Conservation (phyloP, 2,329 filamentous ascomycete genomes). For the Gaeumannomyces sp. region DNA sequence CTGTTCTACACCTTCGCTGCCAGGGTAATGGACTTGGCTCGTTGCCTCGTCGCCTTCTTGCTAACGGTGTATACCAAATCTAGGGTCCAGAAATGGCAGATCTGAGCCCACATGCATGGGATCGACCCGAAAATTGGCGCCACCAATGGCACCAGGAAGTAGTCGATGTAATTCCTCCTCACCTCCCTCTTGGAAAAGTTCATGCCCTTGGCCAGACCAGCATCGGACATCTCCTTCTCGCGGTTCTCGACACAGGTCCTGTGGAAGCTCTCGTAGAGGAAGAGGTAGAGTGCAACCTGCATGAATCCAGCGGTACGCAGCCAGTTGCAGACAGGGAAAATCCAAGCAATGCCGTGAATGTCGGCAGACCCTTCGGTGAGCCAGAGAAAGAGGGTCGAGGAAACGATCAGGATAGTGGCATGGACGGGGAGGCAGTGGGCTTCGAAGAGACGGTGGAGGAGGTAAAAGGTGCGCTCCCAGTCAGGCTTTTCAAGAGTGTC, state of each 20-base stretch:
- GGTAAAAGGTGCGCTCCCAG: conserved; percentile 49
- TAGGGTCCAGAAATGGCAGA: conserved; percentile 65
- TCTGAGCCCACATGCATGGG: conserved; percentile 60
- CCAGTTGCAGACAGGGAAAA: conserved; percentile 53
- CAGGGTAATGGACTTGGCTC: conserved; percentile 37
- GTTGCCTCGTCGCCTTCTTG: conserved; percentile 56
- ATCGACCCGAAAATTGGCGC: conserved; percentile 63
- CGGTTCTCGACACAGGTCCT: conserved; percentile 52
- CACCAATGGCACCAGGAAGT: conserved; percentile 59
- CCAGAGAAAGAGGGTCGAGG: conserved; percentile 54
- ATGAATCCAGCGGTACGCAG: conserved; percentile 57
- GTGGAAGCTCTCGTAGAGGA: conserved; percentile 64
- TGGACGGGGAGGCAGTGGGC: conserved; percentile 67
- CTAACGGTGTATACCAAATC: conserved; percentile 66
- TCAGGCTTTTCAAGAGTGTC: conserved; percentile 45
- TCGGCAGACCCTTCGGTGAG: conserved; percentile 45
- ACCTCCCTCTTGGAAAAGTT: conserved; percentile 54
- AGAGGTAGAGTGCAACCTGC: conserved; percentile 56
- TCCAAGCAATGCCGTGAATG: conserved; percentile 48
- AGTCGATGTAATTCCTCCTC: conserved; percentile 54
- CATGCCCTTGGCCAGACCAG: conserved; percentile 59
- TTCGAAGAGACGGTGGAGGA: conserved; percentile 65
- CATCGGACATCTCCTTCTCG: conserved; percentile 60
- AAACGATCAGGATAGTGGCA: conserved; percentile 56
- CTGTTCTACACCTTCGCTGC: conserved; percentile 37